These are phyloP conservation scores for Chloranthus sessilifolius DNA, from an alignment of 164 flowering plant species.

Conservation along the genomic window DNA sequence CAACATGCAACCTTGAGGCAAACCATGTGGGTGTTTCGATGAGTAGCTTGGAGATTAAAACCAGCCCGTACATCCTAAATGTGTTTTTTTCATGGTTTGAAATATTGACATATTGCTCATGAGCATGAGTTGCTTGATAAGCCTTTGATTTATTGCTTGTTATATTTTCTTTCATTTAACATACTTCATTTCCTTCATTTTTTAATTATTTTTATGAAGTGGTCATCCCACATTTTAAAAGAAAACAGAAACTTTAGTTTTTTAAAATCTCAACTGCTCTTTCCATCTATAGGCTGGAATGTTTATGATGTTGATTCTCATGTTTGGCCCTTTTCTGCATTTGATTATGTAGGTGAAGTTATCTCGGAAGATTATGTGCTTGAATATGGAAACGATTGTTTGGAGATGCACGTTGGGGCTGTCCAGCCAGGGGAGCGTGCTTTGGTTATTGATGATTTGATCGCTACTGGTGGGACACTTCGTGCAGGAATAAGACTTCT, in stretches of 20 bases:
- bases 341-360: slow-evolving; percentile 49
- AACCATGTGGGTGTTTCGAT: too few relatives aligned
- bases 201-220: too few relatives aligned
- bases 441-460: slow-evolving; percentile 80
- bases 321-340: background rate
- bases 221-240: too few relatives aligned
- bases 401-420: slow-evolving; percentile 92
- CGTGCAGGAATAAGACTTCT: slow-evolving; percentile 77
- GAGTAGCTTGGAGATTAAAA: too few relatives aligned
- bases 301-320: background rate
- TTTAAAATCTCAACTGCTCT: background rate
- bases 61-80: too few relatives aligned
- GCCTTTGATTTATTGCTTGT: too few relatives aligned
- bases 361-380: slow-evolving; percentile 74
- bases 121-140: too few relatives aligned
- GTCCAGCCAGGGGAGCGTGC: slow-evolving; percentile 74
- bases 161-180: too few relatives aligned
- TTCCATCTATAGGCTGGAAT: background rate
- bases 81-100: too few relatives aligned
- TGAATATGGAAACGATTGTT: slow-evolving; percentile 84
- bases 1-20: too few relatives aligned
- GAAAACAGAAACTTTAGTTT: background rate
- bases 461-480: slow-evolving; percentile 95
- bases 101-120: too few relatives aligned
- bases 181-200: too few relatives aligned